Base-by-base conservation (phyloP, 352 stramenopile genomes). In the Globisporangium apiculatum region DNA sequence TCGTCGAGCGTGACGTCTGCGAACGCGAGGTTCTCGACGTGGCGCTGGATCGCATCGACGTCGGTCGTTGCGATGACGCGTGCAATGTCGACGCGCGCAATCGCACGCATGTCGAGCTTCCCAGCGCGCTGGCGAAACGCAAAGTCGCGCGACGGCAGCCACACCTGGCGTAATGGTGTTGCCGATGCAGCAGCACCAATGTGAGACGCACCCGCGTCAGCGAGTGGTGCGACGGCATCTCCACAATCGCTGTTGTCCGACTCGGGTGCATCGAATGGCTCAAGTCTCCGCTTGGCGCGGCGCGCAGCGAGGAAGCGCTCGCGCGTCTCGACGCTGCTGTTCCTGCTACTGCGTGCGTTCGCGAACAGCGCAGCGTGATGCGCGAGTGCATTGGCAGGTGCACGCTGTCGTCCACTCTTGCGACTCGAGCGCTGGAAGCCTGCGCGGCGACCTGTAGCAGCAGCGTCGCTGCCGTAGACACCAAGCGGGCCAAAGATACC, bases 1-100 rank as follows among this genome's bases (percentile, higher is more conserved):
- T 94, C 83, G 12, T 94, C 81, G 36, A 91, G 51, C 7, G 83
- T 91, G 24, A 94, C 78, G 55, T 94, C 83, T 12, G 83, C 76
- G 61, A 94, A 94, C 2, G 79, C 71, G 36, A 94, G 42, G 65
- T 94, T 94, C 57, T 94, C 83, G 42, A 94, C 36, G 58, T 91
- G 81, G 5, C 65, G 68, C 66, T 93, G 83, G 50, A 90, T 87
- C 10, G 67, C 71, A 61, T 85, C 83, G 11, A 94, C 71, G 40
- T 94, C 83, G 3, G 83, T 94, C 36, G 77, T 89, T 7, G 75
- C 73, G 48, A 86, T 72, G 55, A 94, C 85, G 49, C 81, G 77
- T 42, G 86, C 66, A 4, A 94, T 55, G 64, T 94, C 76, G 37
- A 94, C 61, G 5, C 80, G 71, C 2, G 78, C 76, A 55, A 94